Conservation (phyloP, 75 land plant genomes). For the Picea glauca region DNA sequence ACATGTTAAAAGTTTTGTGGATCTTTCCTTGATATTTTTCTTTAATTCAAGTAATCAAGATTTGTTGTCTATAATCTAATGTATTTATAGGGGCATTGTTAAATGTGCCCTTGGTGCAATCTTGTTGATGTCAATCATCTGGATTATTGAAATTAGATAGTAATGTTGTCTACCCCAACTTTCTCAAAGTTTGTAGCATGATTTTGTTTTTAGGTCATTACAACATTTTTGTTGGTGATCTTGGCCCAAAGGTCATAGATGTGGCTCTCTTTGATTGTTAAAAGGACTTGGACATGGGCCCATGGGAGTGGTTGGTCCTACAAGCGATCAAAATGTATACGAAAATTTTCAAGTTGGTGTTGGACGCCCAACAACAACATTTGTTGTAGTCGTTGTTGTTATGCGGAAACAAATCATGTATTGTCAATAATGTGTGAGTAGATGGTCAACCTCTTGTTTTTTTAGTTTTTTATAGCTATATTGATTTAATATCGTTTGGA, state of each 20-base stretch:
- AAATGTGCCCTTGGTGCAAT: background rate
- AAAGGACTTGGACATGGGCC: slow-evolving; percentile 52
- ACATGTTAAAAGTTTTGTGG: slow-evolving; percentile 42
- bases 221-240: too few species aligned
- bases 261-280: too few species aligned
- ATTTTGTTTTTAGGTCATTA: slow-evolving; percentile 59
- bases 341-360: slow-evolving; percentile 51
- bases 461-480: too few species aligned
- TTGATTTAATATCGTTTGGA: too few species aligned
- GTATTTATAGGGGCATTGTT: background rate
- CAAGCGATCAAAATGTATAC: slow-evolving; percentile 58
- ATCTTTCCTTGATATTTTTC: background rate
- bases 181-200: background rate
- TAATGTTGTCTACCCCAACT: background rate
- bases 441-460: too few species aligned
- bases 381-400: too few species aligned
- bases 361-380: slow-evolving; percentile 37
- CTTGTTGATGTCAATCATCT: background rate
- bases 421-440: slow-evolving; percentile 27
- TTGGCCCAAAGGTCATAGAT: slow-evolving; percentile 94
- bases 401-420: slow-evolving; percentile 72
- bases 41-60: background rate
- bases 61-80: background rate
- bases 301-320: slow-evolving; percentile 53
- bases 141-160: background rate